Conservation (phyloP, 176 grass and related monocot species). For the Bolboschoenus planiculmis region DNA sequence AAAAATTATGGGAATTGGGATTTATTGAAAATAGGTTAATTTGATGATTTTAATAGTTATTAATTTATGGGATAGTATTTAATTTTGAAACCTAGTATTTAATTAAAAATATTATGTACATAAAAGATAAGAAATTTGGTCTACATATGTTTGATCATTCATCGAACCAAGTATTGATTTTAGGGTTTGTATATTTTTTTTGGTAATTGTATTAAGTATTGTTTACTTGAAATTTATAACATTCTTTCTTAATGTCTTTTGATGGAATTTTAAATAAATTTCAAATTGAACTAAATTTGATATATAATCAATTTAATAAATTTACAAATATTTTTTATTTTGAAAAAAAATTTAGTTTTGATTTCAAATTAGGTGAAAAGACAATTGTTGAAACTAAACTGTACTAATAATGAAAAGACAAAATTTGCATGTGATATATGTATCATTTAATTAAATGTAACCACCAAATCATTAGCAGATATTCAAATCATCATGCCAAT, state of each 20-base stretch:
- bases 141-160: neutral
- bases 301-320: no score
- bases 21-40: neutral
- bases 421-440: neutral
- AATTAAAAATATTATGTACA: no score
- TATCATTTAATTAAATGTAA: neutral
- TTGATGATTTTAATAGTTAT: neutral
- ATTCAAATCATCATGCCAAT: neutral
- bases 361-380: no score
- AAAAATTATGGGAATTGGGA: no score
- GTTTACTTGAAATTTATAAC: neutral
- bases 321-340: no score
- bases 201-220: neutral
- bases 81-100: no score
- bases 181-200: neutral
- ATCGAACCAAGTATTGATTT: neutral
- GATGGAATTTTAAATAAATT: neutral
- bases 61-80: no score
- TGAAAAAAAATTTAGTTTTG: no score
- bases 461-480: neutral
- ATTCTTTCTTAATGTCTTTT: neutral
- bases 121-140: neutral
- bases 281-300: neutral
- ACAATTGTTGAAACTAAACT: neutral
- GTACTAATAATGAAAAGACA: neutral